These are phyloP conservation scores for Crithidia expoeki DNA, from an alignment of 208 protist species.

Conservation along the genomic window DNA sequence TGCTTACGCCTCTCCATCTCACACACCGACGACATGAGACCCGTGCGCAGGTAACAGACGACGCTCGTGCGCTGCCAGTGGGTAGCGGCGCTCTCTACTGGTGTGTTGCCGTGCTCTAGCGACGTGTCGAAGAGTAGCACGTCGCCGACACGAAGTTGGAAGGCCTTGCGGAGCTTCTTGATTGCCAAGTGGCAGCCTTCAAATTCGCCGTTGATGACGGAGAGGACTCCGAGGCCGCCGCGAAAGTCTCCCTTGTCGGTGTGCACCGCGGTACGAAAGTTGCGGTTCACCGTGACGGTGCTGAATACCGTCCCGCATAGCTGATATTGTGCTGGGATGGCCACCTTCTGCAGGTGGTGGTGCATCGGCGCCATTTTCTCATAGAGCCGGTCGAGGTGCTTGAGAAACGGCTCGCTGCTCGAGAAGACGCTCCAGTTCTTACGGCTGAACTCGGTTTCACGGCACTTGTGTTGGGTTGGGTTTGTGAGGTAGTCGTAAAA, in stretches of 20 bases:
- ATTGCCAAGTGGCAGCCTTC: conserved; percentile 90
- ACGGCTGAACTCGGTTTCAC: conserved; percentile 85
- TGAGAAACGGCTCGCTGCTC: conserved; percentile 54
- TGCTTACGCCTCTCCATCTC: conserved; percentile 75
- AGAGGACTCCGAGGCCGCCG: conserved; percentile 74
- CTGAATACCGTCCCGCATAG: conserved; percentile 89
- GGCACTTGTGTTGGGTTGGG: conserved; percentile 79
- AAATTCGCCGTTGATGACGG: conserved; percentile 86
- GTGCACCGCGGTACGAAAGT: conserved; percentile 91
- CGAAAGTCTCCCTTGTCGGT: conserved; percentile 88
- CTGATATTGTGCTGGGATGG: conserved; percentile 77
- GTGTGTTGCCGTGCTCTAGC: conserved; percentile 91
- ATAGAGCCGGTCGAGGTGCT: conserved; percentile 77
- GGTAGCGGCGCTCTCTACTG: conserved; percentile 50
- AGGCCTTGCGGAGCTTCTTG: conserved; percentile 69
- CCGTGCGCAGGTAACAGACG: conserved; percentile 87
- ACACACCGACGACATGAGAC: conserved; percentile 76
- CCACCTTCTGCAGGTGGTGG: conserved; percentile 73
- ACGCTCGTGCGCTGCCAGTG: conserved; percentile 77
- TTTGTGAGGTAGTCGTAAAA: conserved; percentile 93
- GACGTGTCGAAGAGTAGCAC: conserved; percentile 91
- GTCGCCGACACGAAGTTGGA: conserved; percentile 78
- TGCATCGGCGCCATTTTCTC: conserved; percentile 58
- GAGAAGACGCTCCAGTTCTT: conserved; percentile 61
- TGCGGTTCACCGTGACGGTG: conserved; percentile 90